Evolutionary conservation across 148 eudicot species (phyloP).

Genomic region (Salicornia ramosissima): DNA sequence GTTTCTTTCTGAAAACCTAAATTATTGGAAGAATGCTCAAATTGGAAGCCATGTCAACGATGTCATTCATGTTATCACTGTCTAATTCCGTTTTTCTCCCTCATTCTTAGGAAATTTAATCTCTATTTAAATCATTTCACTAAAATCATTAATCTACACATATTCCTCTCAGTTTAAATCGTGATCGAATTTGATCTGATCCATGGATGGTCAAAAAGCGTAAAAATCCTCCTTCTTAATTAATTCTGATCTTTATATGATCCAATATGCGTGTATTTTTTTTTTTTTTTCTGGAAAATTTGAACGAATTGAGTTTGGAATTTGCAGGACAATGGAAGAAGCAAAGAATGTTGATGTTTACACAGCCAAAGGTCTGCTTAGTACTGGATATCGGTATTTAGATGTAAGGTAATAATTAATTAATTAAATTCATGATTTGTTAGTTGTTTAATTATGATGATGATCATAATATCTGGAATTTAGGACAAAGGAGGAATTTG

Average conservation of each 20-base stretch:
- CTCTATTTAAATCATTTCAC: not conserved
- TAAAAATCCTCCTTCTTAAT: not conserved
- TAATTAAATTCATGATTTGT: not conserved
- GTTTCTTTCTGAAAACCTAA: not conserved
- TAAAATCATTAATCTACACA: no score
- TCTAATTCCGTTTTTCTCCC: not conserved
- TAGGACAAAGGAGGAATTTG: slow-evolving; percentile 60
- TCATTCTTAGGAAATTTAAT: not conserved
- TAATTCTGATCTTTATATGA: not conserved
- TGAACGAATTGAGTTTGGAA: not conserved
- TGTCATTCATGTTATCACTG: slow-evolving; percentile 4
- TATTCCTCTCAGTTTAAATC: no score
- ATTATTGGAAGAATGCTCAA: not conserved
- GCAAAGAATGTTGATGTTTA: slow-evolving; percentile 48
- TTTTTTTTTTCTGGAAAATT: not conserved
- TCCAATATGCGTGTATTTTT: not conserved
- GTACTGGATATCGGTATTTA: slow-evolving; percentile 44
- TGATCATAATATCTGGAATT: no score
- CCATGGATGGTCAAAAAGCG: slow-evolving; percentile 27
- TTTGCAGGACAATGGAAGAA: slow-evolving; percentile 26
- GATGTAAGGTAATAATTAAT: slow-evolving; percentile 45
- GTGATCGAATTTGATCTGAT: not conserved
- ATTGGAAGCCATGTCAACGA: not conserved
- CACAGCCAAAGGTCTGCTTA: slow-evolving; percentile 43
- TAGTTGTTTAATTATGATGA: no score